These are phyloP conservation scores for Aspergillus sclerotioniger DNA, from an alignment of 495 filamentous ascomycete species.

Conservation along the genomic window DNA sequence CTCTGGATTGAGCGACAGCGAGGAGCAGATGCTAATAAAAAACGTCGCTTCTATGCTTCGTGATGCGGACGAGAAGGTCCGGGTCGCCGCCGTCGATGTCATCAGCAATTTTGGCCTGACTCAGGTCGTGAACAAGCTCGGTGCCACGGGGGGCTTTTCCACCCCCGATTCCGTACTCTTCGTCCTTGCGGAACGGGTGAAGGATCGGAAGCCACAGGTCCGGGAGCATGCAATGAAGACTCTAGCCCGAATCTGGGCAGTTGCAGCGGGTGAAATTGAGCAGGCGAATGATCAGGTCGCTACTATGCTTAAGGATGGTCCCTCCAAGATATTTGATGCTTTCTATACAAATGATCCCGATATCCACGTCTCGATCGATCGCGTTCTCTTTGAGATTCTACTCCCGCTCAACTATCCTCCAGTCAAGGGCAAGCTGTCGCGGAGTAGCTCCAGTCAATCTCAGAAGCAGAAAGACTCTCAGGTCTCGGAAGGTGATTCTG, in stretches of 20 bases:
- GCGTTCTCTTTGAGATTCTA: slow-evolving; percentile 80
- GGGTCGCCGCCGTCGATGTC: slow-evolving; percentile 79
- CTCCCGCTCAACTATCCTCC: slow-evolving; percentile 84
- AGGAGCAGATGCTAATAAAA: slow-evolving; percentile 69
- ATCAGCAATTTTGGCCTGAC: slow-evolving; percentile 74
- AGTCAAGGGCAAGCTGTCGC: slow-evolving; percentile 64
- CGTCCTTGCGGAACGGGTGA: slow-evolving; percentile 81
- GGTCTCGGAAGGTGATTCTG: slow-evolving; percentile 43
- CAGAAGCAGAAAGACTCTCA: slow-evolving; percentile 57
- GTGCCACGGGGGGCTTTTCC: slow-evolving; percentile 65
- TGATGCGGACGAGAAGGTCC: slow-evolving; percentile 87
- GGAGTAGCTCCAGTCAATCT: slow-evolving; percentile 57
- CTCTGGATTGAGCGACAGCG: slow-evolving; percentile 73
- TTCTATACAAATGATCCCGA: slow-evolving; percentile 90
- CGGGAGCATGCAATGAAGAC: slow-evolving; percentile 82
- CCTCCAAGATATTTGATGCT: slow-evolving; percentile 80
- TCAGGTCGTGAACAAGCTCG: slow-evolving; percentile 78
- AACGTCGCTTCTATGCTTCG: slow-evolving; percentile 75
- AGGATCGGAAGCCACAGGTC: slow-evolving; percentile 79
- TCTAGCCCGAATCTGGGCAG: slow-evolving; percentile 84
- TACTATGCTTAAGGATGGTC: slow-evolving; percentile 70
- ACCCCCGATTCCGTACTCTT: slow-evolving; percentile 69
- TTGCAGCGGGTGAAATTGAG: slow-evolving; percentile 82
- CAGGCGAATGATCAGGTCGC: slow-evolving; percentile 74
- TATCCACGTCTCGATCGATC: slow-evolving; percentile 78